These are phyloP conservation scores for Rosa rugosa DNA, from an alignment of 306 rosid genomes.

Conservation along the genomic window DNA sequence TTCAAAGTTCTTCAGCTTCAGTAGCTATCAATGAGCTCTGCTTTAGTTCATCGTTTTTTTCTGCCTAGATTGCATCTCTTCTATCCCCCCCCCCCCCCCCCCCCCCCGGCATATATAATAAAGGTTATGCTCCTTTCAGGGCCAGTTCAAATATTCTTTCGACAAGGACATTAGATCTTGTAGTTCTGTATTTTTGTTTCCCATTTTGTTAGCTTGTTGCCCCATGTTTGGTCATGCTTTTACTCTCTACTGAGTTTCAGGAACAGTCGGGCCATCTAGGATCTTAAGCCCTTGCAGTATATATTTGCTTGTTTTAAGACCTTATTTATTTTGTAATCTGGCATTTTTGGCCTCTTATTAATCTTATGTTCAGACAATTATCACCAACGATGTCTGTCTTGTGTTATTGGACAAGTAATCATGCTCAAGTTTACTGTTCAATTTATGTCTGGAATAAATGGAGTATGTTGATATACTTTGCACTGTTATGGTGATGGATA, in stretches of 20 bases:
- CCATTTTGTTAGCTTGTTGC: slow-evolving; percentile 25
- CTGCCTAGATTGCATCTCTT: slow-evolving; percentile 30
- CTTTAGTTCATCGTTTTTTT: slow-evolving; percentile 43
- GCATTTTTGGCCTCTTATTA: neutral
- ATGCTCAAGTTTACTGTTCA: neutral
- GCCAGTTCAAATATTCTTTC: slow-evolving; percentile 38
- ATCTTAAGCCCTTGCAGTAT: slow-evolving; percentile 27
- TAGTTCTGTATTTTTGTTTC: slow-evolving; percentile 38
- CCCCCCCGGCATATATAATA: slow-evolving; percentile 50
- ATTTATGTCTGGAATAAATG: slow-evolving; percentile 3
- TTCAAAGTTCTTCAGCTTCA: slow-evolving; percentile 30
- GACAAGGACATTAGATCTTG: slow-evolving; percentile 46
- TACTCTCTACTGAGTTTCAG: neutral
- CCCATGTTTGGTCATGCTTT: slow-evolving; percentile 24
- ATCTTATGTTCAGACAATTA: neutral
- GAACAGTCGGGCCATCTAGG: slow-evolving; percentile 25
- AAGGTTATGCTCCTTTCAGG: slow-evolving; percentile 45
- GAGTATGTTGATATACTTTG: neutral
- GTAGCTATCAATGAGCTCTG: slow-evolving; percentile 37
- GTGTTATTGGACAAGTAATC: neutral
- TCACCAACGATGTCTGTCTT: neutral
- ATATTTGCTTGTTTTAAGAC: slow-evolving; percentile 18
- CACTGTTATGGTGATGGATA: neutral
- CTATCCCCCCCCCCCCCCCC: slow-evolving; percentile 46
- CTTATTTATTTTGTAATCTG: slow-evolving; percentile 12